phyloP scores from a whole-genome alignment of 2,329 filamentous ascomycete genomes.

The Cercospora sp. region DNA sequence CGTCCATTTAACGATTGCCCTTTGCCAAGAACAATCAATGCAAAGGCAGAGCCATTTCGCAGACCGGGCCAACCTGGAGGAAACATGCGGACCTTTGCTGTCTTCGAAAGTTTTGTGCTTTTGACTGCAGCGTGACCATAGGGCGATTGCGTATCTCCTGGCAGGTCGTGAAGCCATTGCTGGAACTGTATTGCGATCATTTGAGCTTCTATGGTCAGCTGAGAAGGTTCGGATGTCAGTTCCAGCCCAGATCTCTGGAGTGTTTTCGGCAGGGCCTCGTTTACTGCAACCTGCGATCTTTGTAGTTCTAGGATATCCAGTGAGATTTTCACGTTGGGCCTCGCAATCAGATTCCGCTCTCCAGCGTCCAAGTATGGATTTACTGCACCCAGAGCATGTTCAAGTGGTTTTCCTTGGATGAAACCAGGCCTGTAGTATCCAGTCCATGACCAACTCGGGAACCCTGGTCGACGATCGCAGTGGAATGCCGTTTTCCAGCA shows the following conservation, averaged over 20 bases:
- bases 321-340: background rate
- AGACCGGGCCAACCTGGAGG: background rate
- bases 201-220: background rate
- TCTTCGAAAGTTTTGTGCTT: background rate
- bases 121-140: background rate
- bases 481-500: too few species aligned
- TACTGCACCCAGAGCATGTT: too few species aligned
- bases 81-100: background rate
- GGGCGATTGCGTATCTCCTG: background rate
- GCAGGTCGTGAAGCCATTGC: background rate
- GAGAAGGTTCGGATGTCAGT: background rate
- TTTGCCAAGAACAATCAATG: background rate
- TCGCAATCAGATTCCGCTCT: too few species aligned
- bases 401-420: too few species aligned
- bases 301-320: background rate
- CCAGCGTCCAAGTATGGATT: too few species aligned
- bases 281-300: too few species aligned
- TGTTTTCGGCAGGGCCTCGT: background rate
- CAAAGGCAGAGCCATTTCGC: background rate
- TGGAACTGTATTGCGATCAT: background rate
- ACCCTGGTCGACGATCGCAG: too few species aligned
- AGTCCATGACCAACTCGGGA: too few species aligned
- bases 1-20: background rate
- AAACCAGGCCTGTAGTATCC: too few species aligned
- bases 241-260: background rate